These are phyloP conservation scores for Prunus padus DNA, from an alignment of 306 rosid genomes.

Conservation along the genomic window DNA sequence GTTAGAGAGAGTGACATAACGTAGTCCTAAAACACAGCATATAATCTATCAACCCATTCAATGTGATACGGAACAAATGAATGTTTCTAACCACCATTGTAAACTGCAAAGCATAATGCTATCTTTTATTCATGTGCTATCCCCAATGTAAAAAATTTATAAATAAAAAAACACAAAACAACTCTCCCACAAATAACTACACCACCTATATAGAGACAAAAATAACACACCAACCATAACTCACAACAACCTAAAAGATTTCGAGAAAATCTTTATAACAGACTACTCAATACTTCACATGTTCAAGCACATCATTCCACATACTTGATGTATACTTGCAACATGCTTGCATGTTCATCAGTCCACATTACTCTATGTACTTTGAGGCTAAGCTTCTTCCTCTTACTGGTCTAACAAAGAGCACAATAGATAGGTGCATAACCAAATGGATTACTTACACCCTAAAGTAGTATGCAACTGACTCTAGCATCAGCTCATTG, in stretches of 20 bases:
- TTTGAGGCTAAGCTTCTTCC: neutral
- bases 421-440: neutral
- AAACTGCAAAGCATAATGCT: neutral
- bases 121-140: neutral
- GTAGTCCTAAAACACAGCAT: conserved; percentile 5
- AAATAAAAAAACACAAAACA: neutral
- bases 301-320: neutral
- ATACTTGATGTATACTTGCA: neutral
- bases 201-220: neutral
- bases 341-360: neutral
- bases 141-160: neutral
- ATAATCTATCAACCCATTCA: conserved; percentile 1
- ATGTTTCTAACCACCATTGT: neutral
- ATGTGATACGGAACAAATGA: neutral
- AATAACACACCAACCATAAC: neutral
- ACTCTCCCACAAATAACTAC: neutral
- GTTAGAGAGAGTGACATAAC: neutral
- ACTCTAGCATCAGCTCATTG: too few species aligned
- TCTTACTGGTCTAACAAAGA: neutral
- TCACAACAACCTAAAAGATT: neutral
- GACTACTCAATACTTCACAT: neutral
- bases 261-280: neutral
- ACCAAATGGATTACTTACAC: neutral
- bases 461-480: neutral
- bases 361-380: neutral